A percentile compares a stretch with the other conserved stretches of the same genome.
These are phyloP conservation scores for Plantago major DNA, from an alignment of 257 asterid species.

Conservation along the genomic window DNA sequence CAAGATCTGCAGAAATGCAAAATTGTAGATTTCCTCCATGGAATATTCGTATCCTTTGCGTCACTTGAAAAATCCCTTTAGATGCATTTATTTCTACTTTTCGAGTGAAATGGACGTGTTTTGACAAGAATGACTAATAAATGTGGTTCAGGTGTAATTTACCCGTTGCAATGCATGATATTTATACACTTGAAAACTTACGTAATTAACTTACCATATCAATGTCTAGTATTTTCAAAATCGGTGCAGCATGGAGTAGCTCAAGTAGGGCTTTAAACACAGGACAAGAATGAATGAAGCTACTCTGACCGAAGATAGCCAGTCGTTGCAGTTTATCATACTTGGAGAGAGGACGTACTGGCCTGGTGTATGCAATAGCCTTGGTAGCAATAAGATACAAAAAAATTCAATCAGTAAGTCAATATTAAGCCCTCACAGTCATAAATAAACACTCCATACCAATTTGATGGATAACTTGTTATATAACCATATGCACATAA, in stretches of 20 bases:
- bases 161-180: not conserved
- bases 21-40: too few relatives aligned
- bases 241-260: not conserved
- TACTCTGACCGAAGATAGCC: not conserved
- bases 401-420: not conserved
- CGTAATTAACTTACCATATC: not conserved
- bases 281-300: not conserved
- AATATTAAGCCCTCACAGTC: too few relatives aligned
- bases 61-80: too few relatives aligned
- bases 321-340: not conserved
- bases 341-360: too few relatives aligned
- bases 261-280: not conserved
- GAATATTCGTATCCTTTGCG: too few relatives aligned
- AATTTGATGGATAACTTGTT: too few relatives aligned
- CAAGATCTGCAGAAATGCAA: too few relatives aligned
- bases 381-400: not conserved
- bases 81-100: too few relatives aligned
- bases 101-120: not conserved
- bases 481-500: too few relatives aligned
- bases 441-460: too few relatives aligned
- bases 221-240: not conserved
- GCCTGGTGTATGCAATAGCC: constrained; percentile 1
- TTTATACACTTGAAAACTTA: not conserved
- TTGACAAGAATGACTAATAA: not conserved
- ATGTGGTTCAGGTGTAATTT: too few relatives aligned